Conservation (phyloP, 495 filamentous ascomycete genomes). For the Penicillium chermesinum region DNA sequence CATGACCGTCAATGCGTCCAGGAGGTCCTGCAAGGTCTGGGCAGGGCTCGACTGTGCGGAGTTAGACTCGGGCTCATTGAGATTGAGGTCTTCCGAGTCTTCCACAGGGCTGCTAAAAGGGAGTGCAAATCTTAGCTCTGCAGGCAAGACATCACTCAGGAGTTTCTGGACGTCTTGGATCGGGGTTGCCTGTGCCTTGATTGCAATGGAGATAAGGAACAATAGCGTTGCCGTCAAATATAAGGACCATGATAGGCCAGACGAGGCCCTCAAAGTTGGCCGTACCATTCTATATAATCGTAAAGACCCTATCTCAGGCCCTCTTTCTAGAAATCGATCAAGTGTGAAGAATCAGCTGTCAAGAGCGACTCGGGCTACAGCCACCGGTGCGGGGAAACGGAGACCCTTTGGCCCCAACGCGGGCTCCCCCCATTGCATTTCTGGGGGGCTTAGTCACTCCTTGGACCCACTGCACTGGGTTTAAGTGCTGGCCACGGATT, state of each 20-base stretch:
- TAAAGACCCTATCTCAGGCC: no score
- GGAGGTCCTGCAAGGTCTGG: constrained; percentile 38
- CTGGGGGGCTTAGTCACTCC: constrained; percentile 18
- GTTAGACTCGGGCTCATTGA: constrained; percentile 5
- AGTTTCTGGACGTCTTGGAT: constrained; percentile 26
- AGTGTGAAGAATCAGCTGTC: constrained; percentile 7
- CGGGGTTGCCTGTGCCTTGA: constrained; percentile 22
- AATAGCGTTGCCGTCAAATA: constrained; percentile 21
- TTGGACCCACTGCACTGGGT: neutral
- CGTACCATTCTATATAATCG: no score
- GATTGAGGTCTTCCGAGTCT: constrained; percentile 6
- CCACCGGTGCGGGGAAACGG: constrained; percentile 20
- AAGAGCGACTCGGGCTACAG: neutral
- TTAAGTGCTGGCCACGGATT: neutral
- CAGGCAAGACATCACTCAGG: constrained; percentile 6
- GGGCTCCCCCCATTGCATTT: neutral
- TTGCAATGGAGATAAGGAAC: constrained; percentile 12
- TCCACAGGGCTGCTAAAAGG: constrained; percentile 2
- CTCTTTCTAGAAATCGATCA: no score
- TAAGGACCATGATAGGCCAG: constrained; percentile 11
- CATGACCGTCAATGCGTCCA: constrained; percentile 65
- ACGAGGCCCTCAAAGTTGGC: constrained; percentile 6
- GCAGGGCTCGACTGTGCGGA: constrained; percentile 5
- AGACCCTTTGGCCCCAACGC: constrained; percentile 3
- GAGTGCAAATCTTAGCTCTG: neutral